Base-by-base conservation (phyloP, 805 yeast genomes). In the Metschnikowia anglica region DNA sequence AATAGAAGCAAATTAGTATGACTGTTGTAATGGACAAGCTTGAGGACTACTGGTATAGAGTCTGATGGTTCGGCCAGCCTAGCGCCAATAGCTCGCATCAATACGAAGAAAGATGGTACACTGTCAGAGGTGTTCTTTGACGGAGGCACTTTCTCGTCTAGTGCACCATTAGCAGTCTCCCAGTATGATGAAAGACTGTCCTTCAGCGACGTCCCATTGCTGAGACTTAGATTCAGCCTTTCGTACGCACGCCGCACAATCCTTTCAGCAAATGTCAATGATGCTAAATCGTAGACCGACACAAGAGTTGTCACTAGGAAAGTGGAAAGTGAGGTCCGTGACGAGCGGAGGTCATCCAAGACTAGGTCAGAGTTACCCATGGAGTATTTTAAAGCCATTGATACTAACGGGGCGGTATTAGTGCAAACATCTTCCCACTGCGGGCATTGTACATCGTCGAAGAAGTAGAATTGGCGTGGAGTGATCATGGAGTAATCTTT, bases 391-490 rank as follows among this genome's bases (percentile, higher is more conserved):
- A 42, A 20, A 8, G 25, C 34, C 12, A 6, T 26, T 3, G 12
- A 21, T 9, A 42, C 5, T 10, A 5, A 4, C 1, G 35, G 15
- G 13, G 20, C 12, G 3, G 20, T 4, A 18, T 12, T 10, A 6
- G 12, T 4, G 11, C 5, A 21, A 10, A 7, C 11, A 7, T 29
- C 34, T 4, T 17, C 29, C 11, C 31, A 3, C 4, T 11, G 13
- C 10, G 42, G 35, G 4, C 13, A 17, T 15, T 37, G 30, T 10
- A 43, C 40, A 16, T 50, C 45, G n/a, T 34, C 12, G 29, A 51
- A 52, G 20, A 24, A 49, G 53, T 49, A 66, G 44, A 59, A 65
- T 40, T 62, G 65, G 12, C 62, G 46, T 13, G 40, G 46, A 15
- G 37, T 42, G 4, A 27, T 17, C 30, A 36, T 26, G 7, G 30